A percentile compares a stretch with the other conserved stretches of the same genome.
Conservation (phyloP, 495 filamentous ascomycete genomes). For the Penicillium psychrofluorescens region DNA sequence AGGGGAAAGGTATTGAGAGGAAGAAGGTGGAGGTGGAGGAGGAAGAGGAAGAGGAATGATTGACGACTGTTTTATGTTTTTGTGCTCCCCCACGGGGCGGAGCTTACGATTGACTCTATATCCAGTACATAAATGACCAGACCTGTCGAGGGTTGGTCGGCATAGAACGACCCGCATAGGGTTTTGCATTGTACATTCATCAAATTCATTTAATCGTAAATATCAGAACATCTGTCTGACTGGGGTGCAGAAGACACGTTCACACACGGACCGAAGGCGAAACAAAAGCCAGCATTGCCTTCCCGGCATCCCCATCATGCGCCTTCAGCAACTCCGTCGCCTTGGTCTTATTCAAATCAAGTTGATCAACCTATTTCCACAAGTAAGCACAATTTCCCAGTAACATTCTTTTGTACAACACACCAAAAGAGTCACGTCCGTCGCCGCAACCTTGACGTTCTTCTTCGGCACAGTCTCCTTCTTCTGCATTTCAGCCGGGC, state of each 20-base stretch:
- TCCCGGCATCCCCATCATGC: slow-evolving; percentile 69
- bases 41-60: slow-evolving; percentile 8
- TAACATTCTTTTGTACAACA: slow-evolving; percentile 9
- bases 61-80: too few relatives aligned
- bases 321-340: slow-evolving; percentile 76
- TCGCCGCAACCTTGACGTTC: slow-evolving; percentile 56
- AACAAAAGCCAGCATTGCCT: slow-evolving; percentile 62
- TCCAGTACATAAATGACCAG: too few relatives aligned
- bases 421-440: slow-evolving; percentile 62
- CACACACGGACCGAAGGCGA: slow-evolving; percentile 24
- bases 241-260: background rate
- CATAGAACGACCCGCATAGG: background rate
- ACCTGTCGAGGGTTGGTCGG: too few relatives aligned
- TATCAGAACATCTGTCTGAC: too few relatives aligned
- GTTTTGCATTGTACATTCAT: background rate
- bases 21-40: slow-evolving; percentile 13
- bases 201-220: background rate
- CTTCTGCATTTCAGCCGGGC: slow-evolving; percentile 22
- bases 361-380: slow-evolving; percentile 58
- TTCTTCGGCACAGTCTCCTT: slow-evolving; percentile 42
- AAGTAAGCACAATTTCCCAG: background rate
- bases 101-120: background rate
- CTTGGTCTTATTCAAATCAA: slow-evolving; percentile 71
- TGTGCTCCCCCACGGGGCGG: too few relatives aligned
- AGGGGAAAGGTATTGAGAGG: slow-evolving; percentile 42